Evolutionary conservation across 495 filamentous ascomycete genomes (phyloP).

Genomic region (Aspergillus sparsus): DNA sequence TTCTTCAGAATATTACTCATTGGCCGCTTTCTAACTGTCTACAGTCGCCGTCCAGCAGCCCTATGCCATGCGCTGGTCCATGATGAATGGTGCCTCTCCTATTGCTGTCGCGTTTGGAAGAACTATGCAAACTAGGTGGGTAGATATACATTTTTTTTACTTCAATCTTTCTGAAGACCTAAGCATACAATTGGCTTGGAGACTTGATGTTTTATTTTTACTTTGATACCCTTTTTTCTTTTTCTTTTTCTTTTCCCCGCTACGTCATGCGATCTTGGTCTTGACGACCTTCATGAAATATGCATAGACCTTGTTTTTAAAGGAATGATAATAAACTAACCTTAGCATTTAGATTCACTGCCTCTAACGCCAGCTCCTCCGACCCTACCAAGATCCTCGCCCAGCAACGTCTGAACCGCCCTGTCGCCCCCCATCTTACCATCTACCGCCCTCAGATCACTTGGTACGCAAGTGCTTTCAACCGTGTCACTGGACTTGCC

Average conservation of each 20-base stretch:
- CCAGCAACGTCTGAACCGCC: conserved; percentile 80
- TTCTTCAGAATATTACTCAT: conserved; percentile 15
- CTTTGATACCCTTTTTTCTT: no score
- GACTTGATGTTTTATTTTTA: background rate
- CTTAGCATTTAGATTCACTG: conserved; percentile 44
- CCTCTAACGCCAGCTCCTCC: conserved; percentile 56
- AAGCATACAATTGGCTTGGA: no score
- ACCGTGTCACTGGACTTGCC: conserved; percentile 76
- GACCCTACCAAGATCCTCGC: conserved; percentile 73
- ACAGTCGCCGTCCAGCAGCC: conserved; percentile 54
- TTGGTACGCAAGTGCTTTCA: conserved; percentile 70
- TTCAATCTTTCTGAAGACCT: background rate
- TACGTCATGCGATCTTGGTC: conserved; percentile 34
- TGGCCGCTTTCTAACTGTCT: conserved; percentile 24
- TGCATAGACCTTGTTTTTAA: background rate
- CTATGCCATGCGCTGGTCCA: conserved; percentile 46
- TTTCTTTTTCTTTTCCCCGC: conserved; percentile 4
- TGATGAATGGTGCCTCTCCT: conserved; percentile 53
- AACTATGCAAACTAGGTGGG: conserved; percentile 58
- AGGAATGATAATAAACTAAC: conserved; percentile 13
- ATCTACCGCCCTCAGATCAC: conserved; percentile 92
- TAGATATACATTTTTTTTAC: background rate
- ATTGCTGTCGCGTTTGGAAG: conserved; percentile 52
- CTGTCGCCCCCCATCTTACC: conserved; percentile 80
- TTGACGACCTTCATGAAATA: background rate